Conservation (phyloP, 192 early-diverging fungal species). For the Geranomyces michiganensis region DNA sequence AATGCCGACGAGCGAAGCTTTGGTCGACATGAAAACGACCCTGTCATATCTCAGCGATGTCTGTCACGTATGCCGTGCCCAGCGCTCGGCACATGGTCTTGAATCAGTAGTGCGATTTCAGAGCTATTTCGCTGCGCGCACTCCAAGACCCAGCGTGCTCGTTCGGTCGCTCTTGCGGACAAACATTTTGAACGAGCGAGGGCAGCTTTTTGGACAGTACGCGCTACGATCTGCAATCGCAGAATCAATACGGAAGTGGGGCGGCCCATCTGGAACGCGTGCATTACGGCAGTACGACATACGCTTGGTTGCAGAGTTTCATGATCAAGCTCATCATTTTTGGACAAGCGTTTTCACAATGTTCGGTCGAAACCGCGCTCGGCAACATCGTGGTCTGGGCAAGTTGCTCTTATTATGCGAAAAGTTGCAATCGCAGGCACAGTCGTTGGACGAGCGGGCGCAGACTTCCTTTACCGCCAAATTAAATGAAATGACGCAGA, state of each 20-base stretch:
- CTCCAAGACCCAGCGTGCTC: constrained; percentile 45
- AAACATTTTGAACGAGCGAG: constrained; percentile 19
- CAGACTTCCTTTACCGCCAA: no score
- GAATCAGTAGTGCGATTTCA: constrained; percentile 4
- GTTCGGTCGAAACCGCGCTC: constrained; percentile 62
- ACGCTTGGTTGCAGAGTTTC: background rate
- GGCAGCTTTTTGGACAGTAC: constrained; percentile 7
- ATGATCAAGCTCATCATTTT: constrained; percentile 33
- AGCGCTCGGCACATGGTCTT: background rate
- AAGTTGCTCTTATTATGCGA: constrained; percentile 66
- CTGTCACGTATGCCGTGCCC: background rate
- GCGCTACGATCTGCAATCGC: background rate
- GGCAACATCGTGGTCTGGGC: constrained; percentile 60
- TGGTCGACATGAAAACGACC: background rate
- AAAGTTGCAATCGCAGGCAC: constrained; percentile 54
- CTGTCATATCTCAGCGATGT: constrained; percentile 20
- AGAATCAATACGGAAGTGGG: background rate
- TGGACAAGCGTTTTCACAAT: constrained; percentile 58
- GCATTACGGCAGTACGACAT: background rate
- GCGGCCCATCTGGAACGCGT: background rate
- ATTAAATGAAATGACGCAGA: background rate
- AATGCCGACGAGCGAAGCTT: constrained; percentile 50
- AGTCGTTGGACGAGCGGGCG: constrained; percentile 11
- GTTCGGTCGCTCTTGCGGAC: constrained; percentile 40
- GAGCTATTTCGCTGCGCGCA: constrained; percentile 20